Base-by-base conservation (phyloP, 2,329 filamentous ascomycete genomes). In the Fusarium sp. region DNA sequence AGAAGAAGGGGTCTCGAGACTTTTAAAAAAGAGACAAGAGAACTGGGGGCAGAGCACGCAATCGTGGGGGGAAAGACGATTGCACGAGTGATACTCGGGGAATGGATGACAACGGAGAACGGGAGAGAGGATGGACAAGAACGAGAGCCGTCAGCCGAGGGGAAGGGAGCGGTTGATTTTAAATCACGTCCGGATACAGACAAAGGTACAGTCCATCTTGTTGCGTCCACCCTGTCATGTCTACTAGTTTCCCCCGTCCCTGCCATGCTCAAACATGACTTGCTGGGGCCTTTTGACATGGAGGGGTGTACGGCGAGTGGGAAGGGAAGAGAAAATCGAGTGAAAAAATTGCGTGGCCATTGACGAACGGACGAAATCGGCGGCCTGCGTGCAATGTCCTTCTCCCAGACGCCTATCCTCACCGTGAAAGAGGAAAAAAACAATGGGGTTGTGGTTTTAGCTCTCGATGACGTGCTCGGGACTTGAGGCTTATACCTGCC, bases 391-490 rank as follows among this genome's bases (percentile, higher is more conserved):
- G 71, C 62, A 64, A 72, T 69, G 61, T 37, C 27, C 57, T 57
- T 63, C 59, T 37, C 15, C 27, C 50, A 47, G 66, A 68, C 54
- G 52, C 66, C 68, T 59, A 71, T 59, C 71, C 69, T 74, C 71
- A 72, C 58, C 62, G 68, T 74, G 27, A 72, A 62, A 72, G 62
- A 71, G 65, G 61, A 45, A 76, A 76, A 77, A 78, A 77, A 73
- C 43, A 73, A 76, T 70, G 75, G 75, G 74, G 74, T 69, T 78
- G 69, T 69, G 52, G 65, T 74, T 78, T 78, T 78, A 78, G 74
- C 75, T 74, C 71, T 71, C 68, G 72, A 81, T 81, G 80, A 81
- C 80, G 80, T 81, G 80, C 80, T 81, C 79, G 72, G 77, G 77
- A 75, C 69, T 77, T 78, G 77, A 80, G 76, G 79, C 73, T 79